phyloP scores from a whole-genome alignment of 1,284 basidiomycete species.

The Limonomyces culmigenus region DNA sequence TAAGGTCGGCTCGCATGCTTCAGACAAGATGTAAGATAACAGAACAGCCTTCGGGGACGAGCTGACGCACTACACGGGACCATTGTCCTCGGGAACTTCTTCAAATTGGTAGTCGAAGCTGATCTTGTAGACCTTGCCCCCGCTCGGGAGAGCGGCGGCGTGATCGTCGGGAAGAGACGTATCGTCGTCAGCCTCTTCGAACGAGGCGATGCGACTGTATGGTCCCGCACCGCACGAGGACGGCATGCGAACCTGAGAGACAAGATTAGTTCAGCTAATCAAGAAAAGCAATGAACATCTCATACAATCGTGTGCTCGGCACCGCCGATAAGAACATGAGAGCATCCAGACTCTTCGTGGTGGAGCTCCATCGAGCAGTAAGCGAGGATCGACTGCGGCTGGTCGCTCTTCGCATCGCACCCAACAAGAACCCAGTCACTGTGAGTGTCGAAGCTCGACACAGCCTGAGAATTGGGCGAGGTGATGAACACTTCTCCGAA shows the following conservation, averaged over 20 bases:
- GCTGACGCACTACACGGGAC: neutral
- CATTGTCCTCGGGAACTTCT: neutral
- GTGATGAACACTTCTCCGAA: neutral
- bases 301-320: neutral
- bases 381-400: neutral
- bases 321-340: neutral
- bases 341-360: neutral
- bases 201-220: neutral
- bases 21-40: no score
- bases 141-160: neutral
- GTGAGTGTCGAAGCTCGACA: neutral
- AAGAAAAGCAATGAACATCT: no score
- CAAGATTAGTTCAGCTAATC: no score
- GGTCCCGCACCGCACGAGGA: neutral
- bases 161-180: neutral
- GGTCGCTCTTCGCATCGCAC: neutral
- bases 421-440: neutral
- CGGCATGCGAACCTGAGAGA: no score
- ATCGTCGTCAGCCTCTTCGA: neutral
- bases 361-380: neutral
- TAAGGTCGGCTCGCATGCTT: neutral
- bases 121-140: neutral
- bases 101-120: neutral
- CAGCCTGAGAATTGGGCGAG: neutral
- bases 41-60: no score